Evolutionary conservation across 352 stramenopile species (phyloP), one percentile per base, ranked within the genome.

Genomic region (Elongisporangium anandrum): DNA sequence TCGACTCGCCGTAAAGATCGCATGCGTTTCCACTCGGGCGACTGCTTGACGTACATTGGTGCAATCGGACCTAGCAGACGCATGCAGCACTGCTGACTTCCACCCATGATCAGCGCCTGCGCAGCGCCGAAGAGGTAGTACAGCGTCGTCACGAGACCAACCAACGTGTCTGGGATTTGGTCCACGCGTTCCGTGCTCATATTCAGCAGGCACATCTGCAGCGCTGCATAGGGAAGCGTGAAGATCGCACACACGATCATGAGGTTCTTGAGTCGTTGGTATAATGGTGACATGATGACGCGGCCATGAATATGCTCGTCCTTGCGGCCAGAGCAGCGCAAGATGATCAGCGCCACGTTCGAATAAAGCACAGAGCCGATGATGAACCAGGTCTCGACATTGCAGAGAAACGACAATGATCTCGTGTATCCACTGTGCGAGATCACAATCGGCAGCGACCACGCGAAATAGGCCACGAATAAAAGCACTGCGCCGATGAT

Each of bases 281-380:
- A 92, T 15, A 92, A 59, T 41, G 81, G 81, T 38, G 81, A 92
- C 17, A 76, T 66, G 68, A 84, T 74, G 26, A 92, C 64, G 3
- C 85, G 68, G 38, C 80, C 80, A 50, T 91, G 79, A 34, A 89
- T 79, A 63, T 87, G 78, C 61, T 91, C 81, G 50, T 87, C 75
- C 52, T 89, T 87, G n/a, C 79, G 65, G 7, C 81, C 81, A 13
- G 70, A 79, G 21, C 72, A 69, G 12, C 70, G 52, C 21, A 89
- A 59, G 21, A 75, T 61, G 2, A 85, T 52, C 3, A 89, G 63
- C 17, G 77, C 69, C 2, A 59, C 70, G 2, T 65, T 69, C 0
- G 77, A 70, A 47, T 83, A 84, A 16, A 86, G 45, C 0, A 87
- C 68, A 21, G 75, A 81, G 26, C 77, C 54, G 45, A 85, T 84